Base-by-base conservation (phyloP, 345 rosid species). In the Eucalyptus fibrosa region DNA sequence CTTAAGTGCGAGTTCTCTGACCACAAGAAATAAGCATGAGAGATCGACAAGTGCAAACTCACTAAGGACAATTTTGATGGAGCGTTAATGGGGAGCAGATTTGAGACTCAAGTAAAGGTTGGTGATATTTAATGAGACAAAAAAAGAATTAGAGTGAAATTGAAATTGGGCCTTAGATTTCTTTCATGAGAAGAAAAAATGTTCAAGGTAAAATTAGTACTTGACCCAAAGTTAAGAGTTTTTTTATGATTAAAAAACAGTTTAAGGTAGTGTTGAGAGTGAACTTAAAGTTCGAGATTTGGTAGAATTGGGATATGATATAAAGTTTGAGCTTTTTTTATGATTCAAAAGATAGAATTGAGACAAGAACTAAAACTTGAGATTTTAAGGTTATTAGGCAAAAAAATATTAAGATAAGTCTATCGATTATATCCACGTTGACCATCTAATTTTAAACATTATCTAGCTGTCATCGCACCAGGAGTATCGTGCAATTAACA, bases 41-140 rank as follows among this genome's bases (percentile, higher is more conserved):
- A 51, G 21, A 7, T 17, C 1, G 1, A 51, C 0, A 1, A 51
- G 9, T 18, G 55, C 23, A 7, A 51, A 7, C 55, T 18, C 55
- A 51, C 9, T 51, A 51, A 18, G 56, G 11, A 53, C 10, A 19
- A 53, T 53, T 19, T 53, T 53, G 8, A 53, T 53, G 1, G 24
- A 53, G 24, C 0, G 0, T 19, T 53, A 53, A 53, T 0, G 1
- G 1, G 24, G 5, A 53, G 24, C 0, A 53, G 0, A 53, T 53
- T 53, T 19, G 11, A 53, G 11, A 53, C 1, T 53, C 24, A 3
- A 4, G 59, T 53, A 11, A 53, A 53, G 2, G 11, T 53, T 53
- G 0, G 5, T 19, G 5, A 53, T 53, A 53, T 53, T 53, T 53
- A 53, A 53, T 53, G 1, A 8, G 59, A 53, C 2, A 19, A 53